Conservation (phyloP, 2,329 filamentous ascomycete species). For the Massarina eburnea region DNA sequence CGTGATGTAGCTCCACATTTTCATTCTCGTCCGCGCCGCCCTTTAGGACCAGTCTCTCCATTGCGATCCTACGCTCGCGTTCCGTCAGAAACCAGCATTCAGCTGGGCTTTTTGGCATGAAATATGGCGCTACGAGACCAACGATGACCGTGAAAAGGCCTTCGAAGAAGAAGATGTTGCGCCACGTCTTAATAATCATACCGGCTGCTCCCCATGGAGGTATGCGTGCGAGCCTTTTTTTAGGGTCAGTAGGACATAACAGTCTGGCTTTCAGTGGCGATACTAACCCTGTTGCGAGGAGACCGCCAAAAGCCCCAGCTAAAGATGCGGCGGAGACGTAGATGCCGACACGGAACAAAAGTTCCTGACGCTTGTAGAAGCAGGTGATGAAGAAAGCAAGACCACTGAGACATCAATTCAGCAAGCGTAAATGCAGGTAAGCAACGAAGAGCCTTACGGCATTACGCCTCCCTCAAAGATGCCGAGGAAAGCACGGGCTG, state of each 20-base stretch:
- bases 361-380: slow-evolving; percentile 60
- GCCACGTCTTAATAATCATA: slow-evolving; percentile 49
- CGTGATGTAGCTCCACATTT: slow-evolving; percentile 51
- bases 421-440: neutral
- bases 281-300: slow-evolving; percentile 56
- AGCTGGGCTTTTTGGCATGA: slow-evolving; percentile 55
- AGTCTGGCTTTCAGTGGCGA: neutral
- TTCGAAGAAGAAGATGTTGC: slow-evolving; percentile 64
- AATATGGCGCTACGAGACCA: slow-evolving; percentile 52
- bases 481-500: slow-evolving; percentile 53
- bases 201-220: slow-evolving; percentile 54
- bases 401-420: slow-evolving; percentile 34
- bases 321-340: slow-evolving; percentile 59
- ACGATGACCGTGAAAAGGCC: slow-evolving; percentile 57
- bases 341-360: slow-evolving; percentile 59
- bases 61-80: slow-evolving; percentile 58
- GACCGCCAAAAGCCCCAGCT: slow-evolving; percentile 60
- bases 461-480: slow-evolving; percentile 61
- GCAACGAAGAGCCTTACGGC: slow-evolving; percentile 42
- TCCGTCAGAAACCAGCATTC: slow-evolving; percentile 55
- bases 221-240: slow-evolving; percentile 42
- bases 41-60: slow-evolving; percentile 54
- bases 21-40: slow-evolving; percentile 51
- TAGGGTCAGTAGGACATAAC: neutral
- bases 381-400: slow-evolving; percentile 59